Percentiles rank a stretch among this genome's conserved stretches.
Conservation (phyloP, 2,329 filamentous ascomycete genomes). For the Botrytis cinerea region DNA sequence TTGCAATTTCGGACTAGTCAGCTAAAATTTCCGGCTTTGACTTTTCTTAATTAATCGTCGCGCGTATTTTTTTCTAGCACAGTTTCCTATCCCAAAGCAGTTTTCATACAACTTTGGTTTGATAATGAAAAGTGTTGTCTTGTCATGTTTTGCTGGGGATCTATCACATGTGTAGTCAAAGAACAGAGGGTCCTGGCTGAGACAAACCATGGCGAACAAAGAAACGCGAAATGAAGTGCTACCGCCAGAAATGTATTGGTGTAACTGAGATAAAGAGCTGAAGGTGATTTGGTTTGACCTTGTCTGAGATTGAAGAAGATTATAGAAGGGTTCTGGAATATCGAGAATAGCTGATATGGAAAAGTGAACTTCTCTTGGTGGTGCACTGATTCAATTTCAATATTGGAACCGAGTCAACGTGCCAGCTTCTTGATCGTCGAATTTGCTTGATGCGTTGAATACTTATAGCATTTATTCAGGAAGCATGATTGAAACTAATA, state of each 20-base stretch:
- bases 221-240: not conserved
- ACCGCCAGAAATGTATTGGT: not conserved
- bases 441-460: not conserved
- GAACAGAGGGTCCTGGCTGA: not conserved
- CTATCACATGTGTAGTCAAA: not conserved
- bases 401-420: fast-evolving
- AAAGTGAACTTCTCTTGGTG: not conserved
- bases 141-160: not conserved
- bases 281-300: too few species aligned
- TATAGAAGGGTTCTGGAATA: not conserved
- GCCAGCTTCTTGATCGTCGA: not conserved
- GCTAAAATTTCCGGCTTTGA: not conserved
- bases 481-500: not conserved
- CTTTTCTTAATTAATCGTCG: not conserved
- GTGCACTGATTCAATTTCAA: not conserved
- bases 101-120: not conserved
- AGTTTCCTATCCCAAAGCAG: not conserved
- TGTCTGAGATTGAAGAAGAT: not conserved
- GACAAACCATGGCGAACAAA: not conserved
- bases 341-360: not conserved
- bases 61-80: not conserved
- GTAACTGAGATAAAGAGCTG: not conserved
- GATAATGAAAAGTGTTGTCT: not conserved
- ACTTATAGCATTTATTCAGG: not conserved
- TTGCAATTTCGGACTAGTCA: not conserved